phyloP scores from a whole-genome alignment of 2,329 filamentous ascomycete genomes.

The Triangularia setosa region DNA sequence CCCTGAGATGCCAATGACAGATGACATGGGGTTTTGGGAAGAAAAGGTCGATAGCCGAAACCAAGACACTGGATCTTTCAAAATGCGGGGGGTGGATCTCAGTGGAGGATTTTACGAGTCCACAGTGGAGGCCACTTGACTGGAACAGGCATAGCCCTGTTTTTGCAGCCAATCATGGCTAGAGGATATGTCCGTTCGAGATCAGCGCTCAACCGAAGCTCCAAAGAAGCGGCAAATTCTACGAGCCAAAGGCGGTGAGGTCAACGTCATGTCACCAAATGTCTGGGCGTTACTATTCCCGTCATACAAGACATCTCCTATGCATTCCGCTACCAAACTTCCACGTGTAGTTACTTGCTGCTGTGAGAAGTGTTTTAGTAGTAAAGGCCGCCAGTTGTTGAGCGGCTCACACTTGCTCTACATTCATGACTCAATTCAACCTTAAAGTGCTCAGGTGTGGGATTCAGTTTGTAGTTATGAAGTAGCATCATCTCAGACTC shows the following conservation, averaged over 20 bases:
- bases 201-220: background rate
- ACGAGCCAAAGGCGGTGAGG: background rate
- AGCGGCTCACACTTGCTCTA: too few species aligned
- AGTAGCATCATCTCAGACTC: too few species aligned
- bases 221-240: background rate
- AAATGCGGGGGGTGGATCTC: constrained; percentile 3
- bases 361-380: too few species aligned
- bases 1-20: background rate
- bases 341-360: too few species aligned
- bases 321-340: too few species aligned
- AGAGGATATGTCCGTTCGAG: background rate
- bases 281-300: background rate
- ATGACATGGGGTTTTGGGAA: background rate
- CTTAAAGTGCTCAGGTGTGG: too few species aligned
- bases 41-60: background rate
- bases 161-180: background rate
- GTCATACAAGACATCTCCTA: too few species aligned
- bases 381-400: too few species aligned
- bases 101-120: background rate
- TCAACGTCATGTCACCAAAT: background rate
- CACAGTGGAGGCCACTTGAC: background rate
- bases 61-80: constrained; percentile 5
- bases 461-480: too few species aligned
- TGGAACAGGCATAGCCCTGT: background rate
- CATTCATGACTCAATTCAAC: too few species aligned